These are phyloP conservation scores for Alternaria solani DNA, from an alignment of 2,329 filamentous ascomycete species.

Conservation along the genomic window DNA sequence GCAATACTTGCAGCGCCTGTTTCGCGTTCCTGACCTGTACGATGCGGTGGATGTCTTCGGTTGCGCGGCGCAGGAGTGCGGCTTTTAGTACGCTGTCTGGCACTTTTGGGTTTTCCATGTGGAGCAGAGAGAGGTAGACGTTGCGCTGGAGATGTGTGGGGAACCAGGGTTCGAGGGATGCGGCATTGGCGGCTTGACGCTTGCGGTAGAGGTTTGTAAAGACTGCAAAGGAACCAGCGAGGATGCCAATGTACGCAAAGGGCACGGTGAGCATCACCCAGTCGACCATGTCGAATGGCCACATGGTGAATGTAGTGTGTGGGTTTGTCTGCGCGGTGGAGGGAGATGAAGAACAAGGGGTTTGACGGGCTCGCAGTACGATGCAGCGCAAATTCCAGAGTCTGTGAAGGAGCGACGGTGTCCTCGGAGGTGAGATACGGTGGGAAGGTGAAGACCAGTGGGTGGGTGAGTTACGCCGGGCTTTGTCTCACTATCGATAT, in stretches of 20 bases:
- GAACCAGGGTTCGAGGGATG: constrained; percentile 94
- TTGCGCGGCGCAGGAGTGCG: constrained; percentile 84
- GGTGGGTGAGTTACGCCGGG: constrained; percentile 6
- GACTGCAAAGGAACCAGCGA: constrained; percentile 86
- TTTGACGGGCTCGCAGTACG: background rate
- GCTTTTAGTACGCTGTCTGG: constrained; percentile 88
- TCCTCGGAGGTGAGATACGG: constrained; percentile 14
- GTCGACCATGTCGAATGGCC: constrained; percentile 64
- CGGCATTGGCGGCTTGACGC: constrained; percentile 80
- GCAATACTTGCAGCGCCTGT: constrained; percentile 80
- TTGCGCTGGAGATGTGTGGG: constrained; percentile 88
- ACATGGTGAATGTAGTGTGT: constrained; percentile 34
- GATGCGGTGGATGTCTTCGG: constrained; percentile 92
- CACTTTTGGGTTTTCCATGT: constrained; percentile 75
- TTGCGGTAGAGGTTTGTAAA: constrained; percentile 95
- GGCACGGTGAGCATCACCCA: constrained; percentile 88
- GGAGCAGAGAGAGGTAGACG: constrained; percentile 90
- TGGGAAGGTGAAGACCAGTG: constrained; percentile 13
- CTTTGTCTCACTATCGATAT: constrained; percentile 20
- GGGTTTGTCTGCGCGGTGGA: constrained; percentile 1
- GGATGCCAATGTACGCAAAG: constrained; percentile 86
- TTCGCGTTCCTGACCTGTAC: constrained; percentile 89
- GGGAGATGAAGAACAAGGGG: background rate
- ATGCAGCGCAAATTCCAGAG: background rate
- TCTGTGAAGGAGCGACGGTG: constrained; percentile 28